Conservation (phyloP, 768 basidiomycete species). For the Pleurotus sapidus region DNA sequence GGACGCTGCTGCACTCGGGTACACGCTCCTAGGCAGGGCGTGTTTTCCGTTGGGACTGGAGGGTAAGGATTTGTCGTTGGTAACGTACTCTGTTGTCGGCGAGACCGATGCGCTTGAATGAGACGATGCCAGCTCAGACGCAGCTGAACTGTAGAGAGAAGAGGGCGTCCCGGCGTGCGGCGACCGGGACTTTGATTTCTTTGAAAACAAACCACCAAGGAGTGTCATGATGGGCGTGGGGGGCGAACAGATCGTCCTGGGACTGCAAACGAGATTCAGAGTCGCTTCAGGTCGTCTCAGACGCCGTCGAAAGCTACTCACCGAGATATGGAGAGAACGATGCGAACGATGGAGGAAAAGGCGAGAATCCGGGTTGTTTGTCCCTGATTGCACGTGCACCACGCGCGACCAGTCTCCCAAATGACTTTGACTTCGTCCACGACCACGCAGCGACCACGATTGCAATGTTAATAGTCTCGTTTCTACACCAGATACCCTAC, state of each 20-base stretch:
- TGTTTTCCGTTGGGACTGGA: conserved; percentile 15
- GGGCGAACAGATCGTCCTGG: not conserved
- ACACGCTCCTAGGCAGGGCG: not conserved
- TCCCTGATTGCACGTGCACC: not conserved
- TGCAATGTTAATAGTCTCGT: too few species aligned
- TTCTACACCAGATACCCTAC: too few species aligned
- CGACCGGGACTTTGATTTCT: conserved; percentile 2
- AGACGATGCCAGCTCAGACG: conserved; percentile 6
- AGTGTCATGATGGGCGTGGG: not conserved
- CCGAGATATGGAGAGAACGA: not conserved
- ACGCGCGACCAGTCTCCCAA: not conserved
- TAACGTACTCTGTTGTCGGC: conserved; percentile 25
- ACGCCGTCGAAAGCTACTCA: not conserved
- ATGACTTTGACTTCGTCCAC: too few species aligned
- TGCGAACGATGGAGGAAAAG: not conserved
- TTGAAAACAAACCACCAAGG: conserved; percentile 6
- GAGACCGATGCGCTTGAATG: conserved; percentile 10
- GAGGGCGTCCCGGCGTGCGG: not conserved
- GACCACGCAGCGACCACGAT: too few species aligned
- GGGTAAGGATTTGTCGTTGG: conserved; percentile 19
- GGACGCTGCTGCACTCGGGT: conserved; percentile 15
- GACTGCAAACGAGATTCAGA: not conserved
- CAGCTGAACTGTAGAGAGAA: conserved; percentile 1
- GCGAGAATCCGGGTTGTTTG: not conserved
- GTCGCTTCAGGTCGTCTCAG: not conserved